Evolutionary conservation across 2,329 filamentous ascomycete genomes (phyloP).

Genomic region (Pseudopithomyces chartarum): DNA sequence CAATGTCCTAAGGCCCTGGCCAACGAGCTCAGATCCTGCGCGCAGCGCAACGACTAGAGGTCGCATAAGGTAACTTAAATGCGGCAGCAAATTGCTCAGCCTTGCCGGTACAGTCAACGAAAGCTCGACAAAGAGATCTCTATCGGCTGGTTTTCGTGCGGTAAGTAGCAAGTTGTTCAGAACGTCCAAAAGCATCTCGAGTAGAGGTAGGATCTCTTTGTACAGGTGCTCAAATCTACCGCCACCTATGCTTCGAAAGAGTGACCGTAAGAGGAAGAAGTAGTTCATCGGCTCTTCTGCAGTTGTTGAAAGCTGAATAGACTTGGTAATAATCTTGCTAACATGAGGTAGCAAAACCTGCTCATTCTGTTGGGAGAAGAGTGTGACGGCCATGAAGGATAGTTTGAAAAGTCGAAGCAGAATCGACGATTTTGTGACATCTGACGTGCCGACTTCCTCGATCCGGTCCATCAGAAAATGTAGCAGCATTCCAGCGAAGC

Average conservation of each 20-base stretch:
- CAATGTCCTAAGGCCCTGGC: slow-evolving; percentile 88
- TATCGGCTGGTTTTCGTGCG: slow-evolving; percentile 85
- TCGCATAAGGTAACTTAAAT: slow-evolving; percentile 95
- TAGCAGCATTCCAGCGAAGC: slow-evolving; percentile 96
- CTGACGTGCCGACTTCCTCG: slow-evolving; percentile 88
- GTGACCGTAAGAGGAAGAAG: slow-evolving; percentile 86
- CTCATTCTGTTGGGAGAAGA: slow-evolving; percentile 94
- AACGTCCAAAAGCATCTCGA: slow-evolving; percentile 97
- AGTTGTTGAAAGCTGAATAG: slow-evolving; percentile 92
- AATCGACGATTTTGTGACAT: slow-evolving; percentile 91
- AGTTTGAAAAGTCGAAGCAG: slow-evolving; percentile 94
- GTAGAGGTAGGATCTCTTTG: slow-evolving; percentile 92
- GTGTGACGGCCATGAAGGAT: slow-evolving; percentile 97
- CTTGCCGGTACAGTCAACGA: slow-evolving; percentile 94
- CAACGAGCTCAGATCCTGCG: slow-evolving; percentile 90
- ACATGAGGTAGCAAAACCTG: slow-evolving; percentile 94
- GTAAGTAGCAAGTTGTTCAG: slow-evolving; percentile 93
- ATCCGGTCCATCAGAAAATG: slow-evolving; percentile 98
- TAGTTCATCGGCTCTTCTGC: slow-evolving; percentile 99
- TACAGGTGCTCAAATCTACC: slow-evolving; percentile 98
- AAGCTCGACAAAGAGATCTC: slow-evolving; percentile 95
- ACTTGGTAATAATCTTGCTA: slow-evolving; percentile 95
- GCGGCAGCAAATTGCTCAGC: slow-evolving; percentile 90
- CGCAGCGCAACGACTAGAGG: slow-evolving; percentile 94
- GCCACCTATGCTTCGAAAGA: slow-evolving; percentile 96